phyloP scores from a whole-genome alignment of 2,329 filamentous ascomycete genomes.

The Aspergillus melleus region DNA sequence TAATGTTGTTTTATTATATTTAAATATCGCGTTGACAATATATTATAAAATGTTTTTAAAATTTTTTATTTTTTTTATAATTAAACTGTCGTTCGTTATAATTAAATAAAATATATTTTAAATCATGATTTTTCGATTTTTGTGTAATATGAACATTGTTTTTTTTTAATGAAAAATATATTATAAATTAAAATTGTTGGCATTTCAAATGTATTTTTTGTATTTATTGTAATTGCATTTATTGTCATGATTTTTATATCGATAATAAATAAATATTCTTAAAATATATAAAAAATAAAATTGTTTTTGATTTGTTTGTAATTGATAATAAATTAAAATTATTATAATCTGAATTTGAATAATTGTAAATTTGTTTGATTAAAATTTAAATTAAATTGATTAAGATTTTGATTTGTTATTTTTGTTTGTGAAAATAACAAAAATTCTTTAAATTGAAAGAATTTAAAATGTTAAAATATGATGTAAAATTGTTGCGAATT shows the following conservation, averaged over 20 bases:
- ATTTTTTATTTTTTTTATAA: not conserved
- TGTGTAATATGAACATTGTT: not conserved
- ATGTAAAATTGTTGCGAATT: too few relatives aligned
- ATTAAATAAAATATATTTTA: not conserved
- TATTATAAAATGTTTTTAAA: not conserved
- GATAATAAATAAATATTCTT: not conserved
- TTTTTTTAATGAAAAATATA: not conserved
- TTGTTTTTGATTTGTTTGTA: too few relatives aligned
- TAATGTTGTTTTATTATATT: not conserved
- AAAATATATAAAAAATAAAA: not conserved
- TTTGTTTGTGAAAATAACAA: too few relatives aligned
- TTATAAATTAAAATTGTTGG: not conserved
- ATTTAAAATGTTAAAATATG: too few relatives aligned
- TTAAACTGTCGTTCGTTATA: not conserved
- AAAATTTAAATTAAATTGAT: too few relatives aligned
- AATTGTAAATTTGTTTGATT: too few relatives aligned
- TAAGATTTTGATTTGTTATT: too few relatives aligned
- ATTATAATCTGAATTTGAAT: too few relatives aligned
- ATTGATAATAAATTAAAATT: too few relatives aligned
- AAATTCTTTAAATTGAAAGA: too few relatives aligned
- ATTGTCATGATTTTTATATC: not conserved
- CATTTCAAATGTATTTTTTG: not conserved
- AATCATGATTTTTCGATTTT: not conserved
- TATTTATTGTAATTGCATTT: not conserved
- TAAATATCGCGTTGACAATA: not conserved